Conservation (phyloP, 495 filamentous ascomycete genomes). For the Xylaria intraflava region DNA sequence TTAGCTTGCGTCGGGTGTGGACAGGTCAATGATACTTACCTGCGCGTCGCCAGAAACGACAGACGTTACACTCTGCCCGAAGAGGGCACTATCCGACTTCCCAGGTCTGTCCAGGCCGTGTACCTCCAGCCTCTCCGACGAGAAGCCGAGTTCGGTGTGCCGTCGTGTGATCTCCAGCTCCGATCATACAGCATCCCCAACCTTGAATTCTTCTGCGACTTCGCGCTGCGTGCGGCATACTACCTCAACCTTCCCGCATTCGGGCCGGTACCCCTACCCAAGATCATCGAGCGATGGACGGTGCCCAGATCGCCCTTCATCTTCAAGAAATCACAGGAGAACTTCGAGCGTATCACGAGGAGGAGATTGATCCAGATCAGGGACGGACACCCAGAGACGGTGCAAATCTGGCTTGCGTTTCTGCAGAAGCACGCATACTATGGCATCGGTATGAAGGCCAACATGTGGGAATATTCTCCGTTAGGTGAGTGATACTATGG, state of each 20-base stretch:
- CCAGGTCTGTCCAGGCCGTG: conserved; percentile 72
- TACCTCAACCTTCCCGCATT: conserved; percentile 81
- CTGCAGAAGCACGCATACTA: conserved; percentile 84
- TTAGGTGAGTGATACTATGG: conserved; percentile 45
- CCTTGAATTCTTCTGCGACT: conserved; percentile 91
- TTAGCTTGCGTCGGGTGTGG: not conserved
- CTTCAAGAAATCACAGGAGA: conserved; percentile 95
- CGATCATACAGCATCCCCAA: conserved; percentile 88
- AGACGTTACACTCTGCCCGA: conserved; percentile 17
- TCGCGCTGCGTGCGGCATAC: conserved; percentile 90
- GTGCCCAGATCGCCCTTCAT: conserved; percentile 86
- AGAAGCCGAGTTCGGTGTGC: conserved; percentile 62
- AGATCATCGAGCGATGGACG: conserved; percentile 85
- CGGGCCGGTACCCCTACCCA: conserved; percentile 84
- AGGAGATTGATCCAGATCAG: conserved; percentile 86
- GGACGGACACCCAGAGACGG: conserved; percentile 81
- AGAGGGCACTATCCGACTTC: conserved; percentile 47
- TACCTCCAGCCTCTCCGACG: conserved; percentile 82
- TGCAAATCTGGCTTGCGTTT: conserved; percentile 87
- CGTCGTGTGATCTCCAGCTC: conserved; percentile 83
- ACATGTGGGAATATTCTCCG: conserved; percentile 80
- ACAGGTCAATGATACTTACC: conserved; percentile 8
- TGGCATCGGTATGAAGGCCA: conserved; percentile 97
- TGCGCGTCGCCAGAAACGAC: conserved; percentile 17
- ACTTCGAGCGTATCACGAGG: conserved; percentile 86